phyloP scores from a whole-genome alignment of 768 basidiomycete species.

The Leccinum ochraceum region DNA sequence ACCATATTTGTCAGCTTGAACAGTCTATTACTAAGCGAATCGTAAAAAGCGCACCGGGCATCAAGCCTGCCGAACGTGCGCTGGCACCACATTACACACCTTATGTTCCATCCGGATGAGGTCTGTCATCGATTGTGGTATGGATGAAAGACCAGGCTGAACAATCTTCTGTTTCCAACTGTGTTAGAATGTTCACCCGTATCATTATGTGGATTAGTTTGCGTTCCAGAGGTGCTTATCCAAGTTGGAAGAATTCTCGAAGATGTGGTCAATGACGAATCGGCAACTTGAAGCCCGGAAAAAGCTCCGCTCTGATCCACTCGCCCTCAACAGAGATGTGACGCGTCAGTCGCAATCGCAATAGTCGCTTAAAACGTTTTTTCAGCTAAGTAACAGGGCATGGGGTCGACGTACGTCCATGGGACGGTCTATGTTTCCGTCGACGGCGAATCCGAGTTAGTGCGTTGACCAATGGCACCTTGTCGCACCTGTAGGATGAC shows the following conservation, averaged over 20 bases:
- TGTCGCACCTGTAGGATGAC: constrained; percentile 19
- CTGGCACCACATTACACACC: constrained; percentile 13
- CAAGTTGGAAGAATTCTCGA: constrained; percentile 12
- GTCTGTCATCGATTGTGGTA: constrained; percentile 3
- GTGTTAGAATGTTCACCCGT: constrained; percentile 8
- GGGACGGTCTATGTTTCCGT: constrained; percentile 15
- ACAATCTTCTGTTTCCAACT: constrained; percentile 19
- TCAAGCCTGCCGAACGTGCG: constrained; percentile 18
- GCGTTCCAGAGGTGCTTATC: not conserved
- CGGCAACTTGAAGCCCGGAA: constrained; percentile 13
- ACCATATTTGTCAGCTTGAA: constrained; percentile 21
- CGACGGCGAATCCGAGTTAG: constrained; percentile 19
- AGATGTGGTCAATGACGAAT: constrained; percentile 11
- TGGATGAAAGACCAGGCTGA: constrained; percentile 2
- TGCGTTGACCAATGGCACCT: constrained; percentile 13
- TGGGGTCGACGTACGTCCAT: constrained; percentile 15
- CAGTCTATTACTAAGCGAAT: not conserved
- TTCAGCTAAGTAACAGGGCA: constrained; percentile 15
- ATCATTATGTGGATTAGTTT: constrained; percentile 8
- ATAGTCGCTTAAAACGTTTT: constrained; percentile 22
- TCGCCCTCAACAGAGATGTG: constrained; percentile 10
- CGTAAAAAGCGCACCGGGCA: constrained; percentile 17
- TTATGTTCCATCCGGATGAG: constrained; percentile 13
- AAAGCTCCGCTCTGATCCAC: constrained; percentile 20
- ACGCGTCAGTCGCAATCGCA: constrained; percentile 8